Evolutionary conservation across 2,329 filamentous ascomycete genomes (phyloP).

Genomic region (Chaetoscypha palmicola): DNA sequence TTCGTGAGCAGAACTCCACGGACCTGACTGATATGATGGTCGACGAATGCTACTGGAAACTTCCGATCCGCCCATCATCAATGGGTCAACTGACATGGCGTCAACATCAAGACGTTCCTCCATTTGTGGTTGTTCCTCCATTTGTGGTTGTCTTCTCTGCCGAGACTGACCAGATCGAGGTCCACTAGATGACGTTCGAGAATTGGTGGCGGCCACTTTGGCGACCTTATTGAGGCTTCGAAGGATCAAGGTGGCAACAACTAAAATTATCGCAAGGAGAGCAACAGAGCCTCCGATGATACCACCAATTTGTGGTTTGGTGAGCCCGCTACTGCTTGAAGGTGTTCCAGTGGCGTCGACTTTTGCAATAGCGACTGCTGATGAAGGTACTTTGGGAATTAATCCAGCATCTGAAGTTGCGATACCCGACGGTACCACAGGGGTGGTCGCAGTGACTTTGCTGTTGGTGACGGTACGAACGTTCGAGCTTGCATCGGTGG

Average conservation of each 20-base stretch:
- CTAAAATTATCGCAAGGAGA: conserved; percentile 41
- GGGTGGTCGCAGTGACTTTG: conserved; percentile 34
- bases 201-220: conserved; percentile 27
- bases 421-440: conserved; percentile 26
- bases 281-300: conserved; percentile 46
- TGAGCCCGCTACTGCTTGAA: conserved; percentile 28
- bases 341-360: conserved; percentile 27
- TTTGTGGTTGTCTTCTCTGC: background rate
- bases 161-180: conserved; percentile 9
- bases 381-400: conserved; percentile 18
- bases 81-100: conserved; percentile 26
- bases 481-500: conserved; percentile 36
- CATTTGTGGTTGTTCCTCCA: background rate
- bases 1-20: conserved; percentile 15
- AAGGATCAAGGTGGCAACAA: conserved; percentile 43
- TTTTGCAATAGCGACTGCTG: conserved; percentile 19
- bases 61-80: conserved; percentile 23
- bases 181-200: conserved; percentile 16
- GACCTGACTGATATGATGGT: conserved; percentile 10
- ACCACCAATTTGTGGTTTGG: conserved; percentile 40
- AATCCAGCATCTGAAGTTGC: conserved; percentile 7
- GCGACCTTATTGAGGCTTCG: conserved; percentile 37
- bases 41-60: conserved; percentile 14
- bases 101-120: no score
- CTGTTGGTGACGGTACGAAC: conserved; percentile 35